A percentile compares a stretch with the other conserved stretches of the same genome.
Conservation (phyloP, 306 rosid genomes). For the Lathyrus oleraceus region DNA sequence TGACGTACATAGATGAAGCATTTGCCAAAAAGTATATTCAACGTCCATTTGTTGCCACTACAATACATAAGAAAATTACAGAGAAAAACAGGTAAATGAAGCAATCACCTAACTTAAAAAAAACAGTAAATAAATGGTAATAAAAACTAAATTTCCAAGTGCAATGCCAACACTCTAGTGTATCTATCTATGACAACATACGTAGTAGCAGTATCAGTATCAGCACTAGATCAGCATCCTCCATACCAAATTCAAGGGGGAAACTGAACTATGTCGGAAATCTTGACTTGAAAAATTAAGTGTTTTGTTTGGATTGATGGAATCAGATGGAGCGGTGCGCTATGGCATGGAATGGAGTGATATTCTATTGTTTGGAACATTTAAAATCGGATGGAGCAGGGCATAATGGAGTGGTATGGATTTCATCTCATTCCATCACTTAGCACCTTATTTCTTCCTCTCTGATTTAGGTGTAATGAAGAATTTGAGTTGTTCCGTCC, state of each 20-base stretch:
- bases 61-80: conserved; percentile 35
- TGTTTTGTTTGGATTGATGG: too few species aligned
- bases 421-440: too few species aligned
- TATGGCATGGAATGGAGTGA: too few species aligned
- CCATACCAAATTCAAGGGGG: neutral
- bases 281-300: neutral
- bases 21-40: conserved; percentile 99
- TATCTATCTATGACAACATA: neutral
- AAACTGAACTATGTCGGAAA: neutral
- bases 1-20: conserved; percentile 94
- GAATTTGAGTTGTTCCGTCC: too few species aligned
- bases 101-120: conserved; percentile 15
- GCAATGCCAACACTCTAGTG: neutral
- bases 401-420: too few species aligned
- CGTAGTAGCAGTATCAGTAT: neutral
- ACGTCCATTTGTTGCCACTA: conserved; percentile 99
- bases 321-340: too few species aligned
- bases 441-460: too few species aligned
- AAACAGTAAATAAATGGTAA: neutral
- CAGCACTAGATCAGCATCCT: neutral
- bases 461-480: too few species aligned
- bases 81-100: conserved; percentile 16
- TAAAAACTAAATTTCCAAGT: neutral
- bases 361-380: too few species aligned
- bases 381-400: too few species aligned